Evolutionary conservation across 305 asterid genomes (phyloP), one percentile per base, ranked within the genome.

Genomic region (Rubia tinctorum): DNA sequence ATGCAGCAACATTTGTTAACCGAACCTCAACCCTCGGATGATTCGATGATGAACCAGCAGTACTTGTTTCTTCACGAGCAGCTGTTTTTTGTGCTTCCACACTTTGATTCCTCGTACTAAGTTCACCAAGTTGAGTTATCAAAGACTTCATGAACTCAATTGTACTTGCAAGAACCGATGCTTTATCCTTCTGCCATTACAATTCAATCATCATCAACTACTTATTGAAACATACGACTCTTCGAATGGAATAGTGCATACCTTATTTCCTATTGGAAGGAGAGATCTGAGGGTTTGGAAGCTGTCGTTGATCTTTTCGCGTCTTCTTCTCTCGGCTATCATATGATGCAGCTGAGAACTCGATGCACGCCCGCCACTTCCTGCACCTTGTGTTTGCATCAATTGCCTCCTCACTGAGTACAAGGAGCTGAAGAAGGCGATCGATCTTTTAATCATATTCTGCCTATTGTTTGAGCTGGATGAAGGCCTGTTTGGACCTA

Each of bases 221-320:
- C 15, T 47, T 15, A 47, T 47, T 47, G 53, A 47, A 47, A 13
- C 53, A 47, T 12, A 12, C 5, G 56, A 53, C 23, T 18, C 22
- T 17, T 17, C 23, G 2, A 53, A 53, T 18, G 23, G 8, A 51
- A 53, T 15, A 15, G 17, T 15, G 6, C 7, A 15, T 81, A 90
- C 97, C 97, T 90, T 92, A 9, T 86, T 79, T 73, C 87, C 92
- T 0, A 89, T 84, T 71, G 97, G 98, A 73, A 92, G 93, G 66
- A 90, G 75, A 20, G 92, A 82, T 78, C 94, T 83, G 40, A 92
- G 75, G 1, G 81, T 72, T 69, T 88, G 92, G 45, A 87, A 89
- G 87, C 89, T 89, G 43, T 90, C 95, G 34, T 88, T 92, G 22
- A 89, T 77, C 74, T 84, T 85, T 76, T 88, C 90, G 0, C 97